phyloP scores from a whole-genome alignment of 169 alveolate genomes.

The Plasmodium coatneyi region DNA sequence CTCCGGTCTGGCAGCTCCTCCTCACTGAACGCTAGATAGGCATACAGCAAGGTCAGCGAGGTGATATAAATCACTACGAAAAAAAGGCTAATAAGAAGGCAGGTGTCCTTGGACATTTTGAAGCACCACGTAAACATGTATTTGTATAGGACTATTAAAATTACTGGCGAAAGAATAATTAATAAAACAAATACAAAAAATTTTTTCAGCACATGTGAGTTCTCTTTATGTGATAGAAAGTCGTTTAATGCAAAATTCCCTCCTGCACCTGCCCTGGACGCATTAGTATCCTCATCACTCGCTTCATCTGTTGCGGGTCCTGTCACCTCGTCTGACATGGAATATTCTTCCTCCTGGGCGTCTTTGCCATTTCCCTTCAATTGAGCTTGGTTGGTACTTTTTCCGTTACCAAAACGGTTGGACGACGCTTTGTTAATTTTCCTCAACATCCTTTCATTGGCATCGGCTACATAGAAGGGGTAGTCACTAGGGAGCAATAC shows the following conservation, averaged over 20 bases:
- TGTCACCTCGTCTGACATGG: background rate
- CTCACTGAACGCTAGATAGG: slow-evolving; percentile 55
- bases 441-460: background rate
- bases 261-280: background rate
- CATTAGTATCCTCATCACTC: background rate
- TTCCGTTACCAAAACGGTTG: background rate
- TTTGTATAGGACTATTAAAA: slow-evolving; percentile 34
- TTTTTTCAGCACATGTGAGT: slow-evolving; percentile 31
- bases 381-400: background rate
- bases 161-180: slow-evolving; percentile 48
- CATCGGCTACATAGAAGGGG: background rate
- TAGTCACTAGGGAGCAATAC: background rate
- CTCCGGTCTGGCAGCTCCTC: background rate
- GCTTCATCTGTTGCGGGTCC: background rate
- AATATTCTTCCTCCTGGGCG: background rate
- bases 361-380: background rate
- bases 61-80: slow-evolving; percentile 9
- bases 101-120: slow-evolving; percentile 13
- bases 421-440: background rate
- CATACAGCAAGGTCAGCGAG: slow-evolving; percentile 33
- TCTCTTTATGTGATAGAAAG: slow-evolving; percentile 31
- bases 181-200: slow-evolving; percentile 53
- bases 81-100: slow-evolving; percentile 41
- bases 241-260: slow-evolving; percentile 30
- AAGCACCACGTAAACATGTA: slow-evolving; percentile 12